Conservation (phyloP, 257 asterid genomes). For the Salvia rosmarinus region DNA sequence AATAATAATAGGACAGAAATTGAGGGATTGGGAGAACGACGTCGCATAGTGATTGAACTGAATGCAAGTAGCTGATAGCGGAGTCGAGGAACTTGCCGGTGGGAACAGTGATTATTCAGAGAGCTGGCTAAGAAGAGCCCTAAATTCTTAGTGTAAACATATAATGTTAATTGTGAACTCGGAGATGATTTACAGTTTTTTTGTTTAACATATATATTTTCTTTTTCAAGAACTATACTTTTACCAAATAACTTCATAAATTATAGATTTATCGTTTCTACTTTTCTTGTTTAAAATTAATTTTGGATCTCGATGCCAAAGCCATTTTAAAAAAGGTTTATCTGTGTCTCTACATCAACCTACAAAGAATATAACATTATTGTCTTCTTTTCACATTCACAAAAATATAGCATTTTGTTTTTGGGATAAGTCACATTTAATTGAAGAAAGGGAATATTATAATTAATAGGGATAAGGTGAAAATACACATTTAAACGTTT, state of each 20-base stretch:
- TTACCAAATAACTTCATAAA: background rate
- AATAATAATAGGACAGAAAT: slow-evolving; percentile 30
- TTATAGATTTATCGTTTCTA: background rate
- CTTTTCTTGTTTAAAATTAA: background rate
- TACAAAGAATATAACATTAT: too few species aligned
- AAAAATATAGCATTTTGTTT: too few species aligned
- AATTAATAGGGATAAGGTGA: too few species aligned
- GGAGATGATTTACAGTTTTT: background rate
- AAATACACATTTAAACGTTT: too few species aligned
- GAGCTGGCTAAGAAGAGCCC: slow-evolving; percentile 33
- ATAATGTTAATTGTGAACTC: background rate
- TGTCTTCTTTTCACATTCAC: too few species aligned
- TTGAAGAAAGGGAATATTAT: too few species aligned
- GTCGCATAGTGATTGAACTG: slow-evolving; percentile 39
- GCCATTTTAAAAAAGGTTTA: too few species aligned
- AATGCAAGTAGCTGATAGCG: slow-evolving; percentile 14
- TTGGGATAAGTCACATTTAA: too few species aligned
- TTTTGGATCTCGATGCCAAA: background rate
- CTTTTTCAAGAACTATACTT: background rate
- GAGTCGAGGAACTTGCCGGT: slow-evolving; percentile 28
- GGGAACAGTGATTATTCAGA: slow-evolving; percentile 15
- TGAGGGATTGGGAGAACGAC: slow-evolving; percentile 33
- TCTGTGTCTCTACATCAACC: too few species aligned
- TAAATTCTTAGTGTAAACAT: slow-evolving; percentile 31
- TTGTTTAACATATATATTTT: background rate